phyloP scores from a whole-genome alignment of 306 rosid species.

The Cajanus cajan region DNA sequence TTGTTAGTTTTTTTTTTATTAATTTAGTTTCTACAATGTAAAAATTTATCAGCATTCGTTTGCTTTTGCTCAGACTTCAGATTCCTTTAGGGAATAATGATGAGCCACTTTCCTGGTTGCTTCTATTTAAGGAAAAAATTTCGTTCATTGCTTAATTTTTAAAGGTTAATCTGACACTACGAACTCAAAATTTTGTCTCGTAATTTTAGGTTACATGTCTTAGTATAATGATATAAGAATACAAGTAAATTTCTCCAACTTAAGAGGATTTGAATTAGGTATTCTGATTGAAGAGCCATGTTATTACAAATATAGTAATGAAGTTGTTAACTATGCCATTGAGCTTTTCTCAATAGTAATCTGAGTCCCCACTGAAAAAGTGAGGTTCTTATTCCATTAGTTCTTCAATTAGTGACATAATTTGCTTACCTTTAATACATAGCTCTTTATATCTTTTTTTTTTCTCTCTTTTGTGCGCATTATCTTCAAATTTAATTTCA shows the following conservation, averaged over 20 bases:
- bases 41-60: not conserved
- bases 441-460: not conserved
- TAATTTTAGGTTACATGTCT: not conserved
- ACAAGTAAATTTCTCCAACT: not conserved
- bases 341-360: not conserved
- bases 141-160: not conserved
- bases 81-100: not conserved
- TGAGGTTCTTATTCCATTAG: slow-evolving; percentile 11
- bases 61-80: not conserved
- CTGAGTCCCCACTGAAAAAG: not conserved
- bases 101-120: not conserved
- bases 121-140: too few species aligned
- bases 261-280: not conserved
- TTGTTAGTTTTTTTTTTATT: too few species aligned
- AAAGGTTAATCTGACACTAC: not conserved
- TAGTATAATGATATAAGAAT: not conserved
- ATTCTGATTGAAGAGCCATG: not conserved
- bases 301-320: not conserved
- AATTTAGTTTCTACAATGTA: not conserved
- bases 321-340: not conserved
- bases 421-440: slow-evolving; percentile 3
- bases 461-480: not conserved
- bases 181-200: not conserved
- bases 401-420: not conserved
- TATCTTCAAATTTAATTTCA: slow-evolving; percentile 3